Conservation (phyloP, 257 asterid genomes). For the Solanum appendiculatum region DNA sequence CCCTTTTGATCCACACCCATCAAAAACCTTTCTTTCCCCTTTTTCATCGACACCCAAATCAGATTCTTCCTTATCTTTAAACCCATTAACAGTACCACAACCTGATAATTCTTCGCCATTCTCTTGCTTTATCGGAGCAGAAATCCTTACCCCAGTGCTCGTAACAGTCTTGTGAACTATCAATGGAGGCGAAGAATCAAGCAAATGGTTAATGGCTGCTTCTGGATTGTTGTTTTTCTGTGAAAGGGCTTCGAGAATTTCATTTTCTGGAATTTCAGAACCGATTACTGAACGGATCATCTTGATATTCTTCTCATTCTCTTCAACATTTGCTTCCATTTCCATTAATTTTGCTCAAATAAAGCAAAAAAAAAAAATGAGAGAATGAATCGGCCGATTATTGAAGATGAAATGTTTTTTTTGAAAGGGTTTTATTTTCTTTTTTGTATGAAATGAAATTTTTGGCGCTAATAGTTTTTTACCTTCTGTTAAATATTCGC, state of each 20-base stretch:
- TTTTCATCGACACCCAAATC: constrained; percentile 1
- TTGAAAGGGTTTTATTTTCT: too few relatives aligned
- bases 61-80: constrained; percentile 26
- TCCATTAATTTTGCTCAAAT: background rate
- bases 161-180: constrained; percentile 36
- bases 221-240: constrained; percentile 10
- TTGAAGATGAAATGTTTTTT: background rate
- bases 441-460: background rate
- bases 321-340: constrained; percentile 11
- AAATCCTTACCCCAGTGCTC: constrained; percentile 46
- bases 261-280: constrained; percentile 12
- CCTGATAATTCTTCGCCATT: constrained; percentile 1
- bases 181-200: constrained; percentile 9
- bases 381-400: background rate
- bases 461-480: constrained; percentile 19
- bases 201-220: constrained; percentile 12
- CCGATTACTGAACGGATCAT: constrained; percentile 18
- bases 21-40: background rate
- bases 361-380: background rate
- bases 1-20: background rate
- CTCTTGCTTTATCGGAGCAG: constrained; percentile 13
- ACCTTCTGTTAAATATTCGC: background rate
- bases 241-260: constrained; percentile 15
- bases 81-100: background rate
- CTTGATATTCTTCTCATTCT: constrained; percentile 16